Evolutionary conservation across 441 rosid species (phyloP), one percentile per base, ranked within the genome.

Genomic region (Pelargonium citronellum): DNA sequence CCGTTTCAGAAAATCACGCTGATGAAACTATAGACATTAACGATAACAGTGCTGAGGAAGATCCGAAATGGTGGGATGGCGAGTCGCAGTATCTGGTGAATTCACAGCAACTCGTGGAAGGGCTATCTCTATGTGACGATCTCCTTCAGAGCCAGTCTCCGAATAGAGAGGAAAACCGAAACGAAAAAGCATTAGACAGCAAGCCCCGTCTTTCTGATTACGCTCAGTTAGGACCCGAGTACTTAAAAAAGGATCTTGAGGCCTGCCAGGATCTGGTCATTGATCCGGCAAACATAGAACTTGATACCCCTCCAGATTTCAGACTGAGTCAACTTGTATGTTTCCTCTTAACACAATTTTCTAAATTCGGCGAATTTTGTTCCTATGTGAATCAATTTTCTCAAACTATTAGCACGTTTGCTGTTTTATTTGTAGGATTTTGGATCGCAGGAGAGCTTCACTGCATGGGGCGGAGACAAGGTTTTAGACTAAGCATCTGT

Each of bases 21-120:
- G 27, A 75, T 71, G 73, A 74, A 76, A 75, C 67, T 68, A 55
- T 47, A 30, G 84, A 78, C 67, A 62, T 73, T 24, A 44, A 76
- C 34, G 82, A 79, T 69, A 67, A 80, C 73, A 72, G 75, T 66
- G 82, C 63, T 8, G 95, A 82, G 79, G 96, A 89, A 68, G 84
- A 84, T 2, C 67, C 75, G n/a, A 88, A 84, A 74, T 94, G 96
- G 96, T 84, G 86, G 86, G 98, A 89, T 61, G 79, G 89, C 24
- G 96, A 77, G 73, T 90, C 92, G 2, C 95, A 91, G 76, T 70
- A 73, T 73, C 64, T 90, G 73, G 78, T 89, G 84, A 76, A 89
- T 74, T 90, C 98, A 0, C 96, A 94, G 47, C 98, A 94, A 83
- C 89, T 94, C 7, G 97, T 85, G 73, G 97, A 91, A 85, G 92